Conservation (phyloP, 2,329 filamentous ascomycete genomes). For the Phoma herbarum region DNA sequence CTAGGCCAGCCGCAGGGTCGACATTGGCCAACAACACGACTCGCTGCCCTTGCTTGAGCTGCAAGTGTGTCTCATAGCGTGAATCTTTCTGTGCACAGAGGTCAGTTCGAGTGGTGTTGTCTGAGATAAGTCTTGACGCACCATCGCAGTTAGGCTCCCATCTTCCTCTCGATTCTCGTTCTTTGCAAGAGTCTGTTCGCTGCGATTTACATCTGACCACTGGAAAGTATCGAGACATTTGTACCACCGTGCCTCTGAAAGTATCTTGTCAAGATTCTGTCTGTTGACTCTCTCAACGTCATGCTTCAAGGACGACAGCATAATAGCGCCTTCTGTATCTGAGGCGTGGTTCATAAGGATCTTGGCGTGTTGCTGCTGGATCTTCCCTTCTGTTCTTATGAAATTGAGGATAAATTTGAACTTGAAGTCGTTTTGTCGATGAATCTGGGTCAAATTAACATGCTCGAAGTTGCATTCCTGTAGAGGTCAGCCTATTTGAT, state of each 20-base stretch:
- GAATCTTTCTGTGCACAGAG: conserved; percentile 50
- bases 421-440: conserved; percentile 63
- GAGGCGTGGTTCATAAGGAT: conserved; percentile 51
- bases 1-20: conserved; percentile 41
- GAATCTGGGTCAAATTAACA: conserved; percentile 63
- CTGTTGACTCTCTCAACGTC: conserved; percentile 48
- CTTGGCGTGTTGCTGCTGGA: conserved; percentile 53
- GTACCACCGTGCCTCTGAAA: conserved; percentile 35
- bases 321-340: conserved; percentile 55
- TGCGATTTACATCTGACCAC: conserved; percentile 44
- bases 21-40: conserved; percentile 64
- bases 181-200: conserved; percentile 28
- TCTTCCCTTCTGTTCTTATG: conserved; percentile 53
- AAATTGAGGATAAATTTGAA: conserved; percentile 67
- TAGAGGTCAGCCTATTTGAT: conserved; percentile 10
- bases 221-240: conserved; percentile 55
- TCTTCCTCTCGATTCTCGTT: conserved; percentile 17
- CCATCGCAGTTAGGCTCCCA: conserved; percentile 34
- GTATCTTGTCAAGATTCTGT: conserved; percentile 45
- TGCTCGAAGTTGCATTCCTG: conserved; percentile 62
- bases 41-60: conserved; percentile 61
- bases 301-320: conserved; percentile 55
- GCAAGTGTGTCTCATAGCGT: conserved; percentile 55
- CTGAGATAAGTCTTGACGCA: background rate
- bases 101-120: background rate